Percentiles rank a stretch among this genome's conserved stretches.
phyloP scores from a whole-genome alignment of 148 eudicot genomes.

The Cornus controversa region DNA sequence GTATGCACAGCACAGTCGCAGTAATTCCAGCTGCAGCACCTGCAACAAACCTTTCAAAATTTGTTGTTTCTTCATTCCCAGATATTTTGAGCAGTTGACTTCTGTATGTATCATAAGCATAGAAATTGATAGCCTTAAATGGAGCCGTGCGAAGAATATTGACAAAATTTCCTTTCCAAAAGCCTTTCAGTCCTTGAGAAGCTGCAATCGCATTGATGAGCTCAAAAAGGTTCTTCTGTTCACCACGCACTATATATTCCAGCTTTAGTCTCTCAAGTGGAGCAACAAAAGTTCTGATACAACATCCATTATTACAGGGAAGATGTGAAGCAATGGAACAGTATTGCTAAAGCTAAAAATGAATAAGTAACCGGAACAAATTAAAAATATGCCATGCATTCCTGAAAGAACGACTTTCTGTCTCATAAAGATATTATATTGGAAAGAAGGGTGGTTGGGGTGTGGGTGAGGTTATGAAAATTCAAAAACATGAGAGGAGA shows the following conservation, averaged over 20 bases:
- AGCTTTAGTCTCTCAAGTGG: slow-evolving; percentile 97
- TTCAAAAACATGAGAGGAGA: too few species aligned
- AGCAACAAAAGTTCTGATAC: slow-evolving; percentile 85
- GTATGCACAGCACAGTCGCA: slow-evolving; percentile 91
- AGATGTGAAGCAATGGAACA: not conserved
- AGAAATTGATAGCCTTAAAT: slow-evolving; percentile 89
- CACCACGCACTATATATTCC: slow-evolving; percentile 94
- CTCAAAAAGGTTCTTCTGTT: slow-evolving; percentile 68
- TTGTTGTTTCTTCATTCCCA: slow-evolving; percentile 80
- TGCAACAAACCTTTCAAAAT: slow-evolving; percentile 87
- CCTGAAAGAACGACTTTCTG: too few species aligned
- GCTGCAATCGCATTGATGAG: slow-evolving; percentile 71
- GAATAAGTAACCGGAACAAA: not conserved
- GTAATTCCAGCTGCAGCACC: slow-evolving; percentile 98
- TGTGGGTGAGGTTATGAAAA: not conserved
- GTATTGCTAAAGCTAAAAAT: slow-evolving; percentile 12
- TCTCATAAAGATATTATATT: too few species aligned
- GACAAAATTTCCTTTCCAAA: slow-evolving; percentile 98
- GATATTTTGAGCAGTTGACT: slow-evolving; percentile 64
- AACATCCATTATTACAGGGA: not conserved
- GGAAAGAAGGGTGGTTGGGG: not conserved
- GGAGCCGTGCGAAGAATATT: slow-evolving; percentile 97
- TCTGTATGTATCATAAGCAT: slow-evolving; percentile 91
- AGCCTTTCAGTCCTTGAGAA: slow-evolving; percentile 85
- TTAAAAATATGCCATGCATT: too few species aligned